Conservation (phyloP, 2,329 filamentous ascomycete genomes). For the Microdochium bolleyi region DNA sequence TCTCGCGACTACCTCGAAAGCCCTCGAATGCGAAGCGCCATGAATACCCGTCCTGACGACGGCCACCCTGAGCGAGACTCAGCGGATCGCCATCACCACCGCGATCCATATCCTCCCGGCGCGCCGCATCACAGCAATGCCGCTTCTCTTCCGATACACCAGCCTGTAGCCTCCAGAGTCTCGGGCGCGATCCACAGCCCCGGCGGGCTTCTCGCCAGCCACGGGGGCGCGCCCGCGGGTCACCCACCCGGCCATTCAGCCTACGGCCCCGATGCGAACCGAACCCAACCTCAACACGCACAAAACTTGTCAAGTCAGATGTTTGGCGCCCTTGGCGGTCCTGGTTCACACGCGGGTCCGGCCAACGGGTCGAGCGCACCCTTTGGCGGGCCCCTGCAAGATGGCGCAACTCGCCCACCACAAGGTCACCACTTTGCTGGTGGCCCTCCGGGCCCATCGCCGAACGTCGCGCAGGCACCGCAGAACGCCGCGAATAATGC, state of each 20-base stretch:
- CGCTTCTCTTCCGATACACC: constrained; percentile 84
- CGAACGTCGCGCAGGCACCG: constrained; percentile 27
- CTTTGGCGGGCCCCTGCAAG: constrained; percentile 62
- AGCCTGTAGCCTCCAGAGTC: constrained; percentile 80
- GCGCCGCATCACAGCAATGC: constrained; percentile 80
- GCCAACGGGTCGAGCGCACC: constrained; percentile 26
- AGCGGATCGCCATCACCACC: constrained; percentile 47
- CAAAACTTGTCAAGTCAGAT: constrained; percentile 43
- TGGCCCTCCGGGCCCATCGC: constrained; percentile 17
- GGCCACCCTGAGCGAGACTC: constrained; percentile 58
- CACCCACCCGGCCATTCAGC: constrained; percentile 43
- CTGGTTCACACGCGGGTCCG: constrained; percentile 26
- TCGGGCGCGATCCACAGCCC: constrained; percentile 83
- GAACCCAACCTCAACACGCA: constrained; percentile 42
- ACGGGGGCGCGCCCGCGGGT: constrained; percentile 49
- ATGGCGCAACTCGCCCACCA: constrained; percentile 40
- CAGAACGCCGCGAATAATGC: constrained; percentile 33
- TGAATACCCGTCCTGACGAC: constrained; percentile 31
- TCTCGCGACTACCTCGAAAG: neutral
- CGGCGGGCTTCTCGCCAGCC: constrained; percentile 74
- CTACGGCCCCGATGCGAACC: constrained; percentile 42
- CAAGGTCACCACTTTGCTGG: constrained; percentile 40
- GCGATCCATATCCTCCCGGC: constrained; percentile 56
- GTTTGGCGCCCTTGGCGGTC: constrained; percentile 31
- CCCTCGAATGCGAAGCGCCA: constrained; percentile 7